Evolutionary conservation across 2,329 filamentous ascomycete genomes (phyloP).

Genomic region (Colletotrichum australisinense): DNA sequence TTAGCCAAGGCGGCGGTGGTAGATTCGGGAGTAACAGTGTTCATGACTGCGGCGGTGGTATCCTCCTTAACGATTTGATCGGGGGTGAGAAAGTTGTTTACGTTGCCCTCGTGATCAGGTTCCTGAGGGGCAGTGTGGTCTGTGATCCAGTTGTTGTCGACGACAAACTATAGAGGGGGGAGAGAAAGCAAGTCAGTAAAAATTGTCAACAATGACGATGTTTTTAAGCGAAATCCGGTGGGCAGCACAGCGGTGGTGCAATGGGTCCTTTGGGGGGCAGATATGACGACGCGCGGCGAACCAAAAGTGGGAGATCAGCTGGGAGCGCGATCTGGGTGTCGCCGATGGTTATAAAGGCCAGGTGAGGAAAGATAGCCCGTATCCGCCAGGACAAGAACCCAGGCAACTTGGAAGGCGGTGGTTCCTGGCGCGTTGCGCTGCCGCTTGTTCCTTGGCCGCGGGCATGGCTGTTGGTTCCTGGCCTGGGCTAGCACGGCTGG

Average conservation of each 20-base stretch:
- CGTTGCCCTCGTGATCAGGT: constrained; percentile 83
- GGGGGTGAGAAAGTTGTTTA: constrained; percentile 90
- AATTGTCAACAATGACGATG: constrained; percentile 18
- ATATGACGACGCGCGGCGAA: constrained; percentile 33
- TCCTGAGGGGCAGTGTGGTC: constrained; percentile 86
- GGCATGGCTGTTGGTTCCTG: constrained; percentile 29
- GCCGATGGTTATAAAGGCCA: constrained; percentile 31
- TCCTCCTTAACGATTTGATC: constrained; percentile 71
- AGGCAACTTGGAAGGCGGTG: constrained; percentile 33
- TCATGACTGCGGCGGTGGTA: constrained; percentile 66
- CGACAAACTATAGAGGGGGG: constrained; percentile 78
- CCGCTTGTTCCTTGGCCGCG: constrained; percentile 16
- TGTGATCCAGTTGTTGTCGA: constrained; percentile 90
- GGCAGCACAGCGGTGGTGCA: constrained; percentile 24
- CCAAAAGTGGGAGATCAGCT: constrained; percentile 21
- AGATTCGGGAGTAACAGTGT: constrained; percentile 75
- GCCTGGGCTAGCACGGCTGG: not conserved
- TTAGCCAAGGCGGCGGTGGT: constrained; percentile 78
- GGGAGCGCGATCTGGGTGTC: constrained; percentile 28
- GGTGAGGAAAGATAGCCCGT: constrained; percentile 6
- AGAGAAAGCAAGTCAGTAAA: constrained; percentile 35
- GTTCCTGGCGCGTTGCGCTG: constrained; percentile 9
- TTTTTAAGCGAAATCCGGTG: constrained; percentile 31
- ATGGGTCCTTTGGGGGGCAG: constrained; percentile 28
- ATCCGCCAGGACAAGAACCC: not conserved